A percentile compares a stretch with the other conserved stretches of the same genome.
Evolutionary conservation across 805 yeast genomes (phyloP).

Genomic region (Wickerhamiella lipophila): DNA sequence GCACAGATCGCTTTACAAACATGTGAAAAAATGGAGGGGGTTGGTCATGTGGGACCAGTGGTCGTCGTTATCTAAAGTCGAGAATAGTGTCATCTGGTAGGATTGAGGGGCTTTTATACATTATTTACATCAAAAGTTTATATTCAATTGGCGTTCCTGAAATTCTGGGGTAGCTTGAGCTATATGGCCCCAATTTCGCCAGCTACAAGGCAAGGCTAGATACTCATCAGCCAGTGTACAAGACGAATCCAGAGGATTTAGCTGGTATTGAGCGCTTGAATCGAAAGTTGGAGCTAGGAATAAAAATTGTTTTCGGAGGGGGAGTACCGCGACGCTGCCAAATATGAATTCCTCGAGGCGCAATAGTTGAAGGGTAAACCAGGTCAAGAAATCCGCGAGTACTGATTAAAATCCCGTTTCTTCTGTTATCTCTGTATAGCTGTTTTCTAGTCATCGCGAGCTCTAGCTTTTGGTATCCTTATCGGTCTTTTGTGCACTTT

Average conservation of each 20-base stretch:
- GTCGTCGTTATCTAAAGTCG: neutral
- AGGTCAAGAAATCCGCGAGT: neutral
- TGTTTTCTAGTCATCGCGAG: neutral
- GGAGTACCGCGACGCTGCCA: slow-evolving; percentile 7
- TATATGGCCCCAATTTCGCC: no score
- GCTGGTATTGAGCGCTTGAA: neutral
- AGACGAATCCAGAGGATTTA: neutral
- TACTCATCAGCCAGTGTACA: neutral
- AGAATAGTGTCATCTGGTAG: no score
- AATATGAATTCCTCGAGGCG: neutral
- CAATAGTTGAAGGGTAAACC: neutral
- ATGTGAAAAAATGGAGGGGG: neutral
- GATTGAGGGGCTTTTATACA: no score
- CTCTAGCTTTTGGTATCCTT: neutral
- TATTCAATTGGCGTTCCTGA: no score
- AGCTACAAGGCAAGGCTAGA: no score
- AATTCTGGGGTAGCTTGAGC: no score
- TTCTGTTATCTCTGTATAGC: neutral
- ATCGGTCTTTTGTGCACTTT: neutral
- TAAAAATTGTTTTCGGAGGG: neutral
- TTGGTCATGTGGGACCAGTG: neutral
- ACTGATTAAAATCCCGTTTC: slow-evolving; percentile 1
- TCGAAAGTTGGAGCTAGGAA: neutral
- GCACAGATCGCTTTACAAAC: slow-evolving; percentile 10
- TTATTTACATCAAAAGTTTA: no score